phyloP scores from a whole-genome alignment of 768 basidiomycete genomes.

The Daedaleopsis sinensis region DNA sequence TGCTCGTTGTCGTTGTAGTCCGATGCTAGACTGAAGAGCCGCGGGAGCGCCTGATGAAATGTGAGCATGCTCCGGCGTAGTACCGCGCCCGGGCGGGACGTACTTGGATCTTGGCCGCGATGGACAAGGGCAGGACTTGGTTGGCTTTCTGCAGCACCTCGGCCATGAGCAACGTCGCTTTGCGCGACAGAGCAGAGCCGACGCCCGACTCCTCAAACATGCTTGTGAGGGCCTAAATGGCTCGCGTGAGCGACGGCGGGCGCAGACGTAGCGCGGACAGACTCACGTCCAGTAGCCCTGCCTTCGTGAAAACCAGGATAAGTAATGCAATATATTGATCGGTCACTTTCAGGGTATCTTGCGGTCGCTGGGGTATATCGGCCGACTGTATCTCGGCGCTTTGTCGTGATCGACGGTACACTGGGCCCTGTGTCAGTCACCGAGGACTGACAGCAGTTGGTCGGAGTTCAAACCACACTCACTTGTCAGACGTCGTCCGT shows the following conservation, averaged over 20 bases:
- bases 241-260: not conserved
- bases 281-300: conserved; percentile 86
- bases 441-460: not conserved
- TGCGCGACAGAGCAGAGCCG: conserved; percentile 76
- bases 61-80: not conserved
- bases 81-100: conserved; percentile 9
- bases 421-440: conserved; percentile 34
- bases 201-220: conserved; percentile 83
- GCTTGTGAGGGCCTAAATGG: conserved; percentile 70
- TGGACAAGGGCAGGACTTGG: conserved; percentile 75
- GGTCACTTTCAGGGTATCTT: conserved; percentile 75
- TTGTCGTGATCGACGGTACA: conserved; percentile 59
- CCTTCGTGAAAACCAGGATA: conserved; percentile 80
- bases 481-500: conserved; percentile 88
- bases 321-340: conserved; percentile 93
- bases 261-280: not conserved
- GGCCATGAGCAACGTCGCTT: conserved; percentile 89
- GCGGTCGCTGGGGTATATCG: conserved; percentile 38
- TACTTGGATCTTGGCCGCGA: conserved; percentile 87
- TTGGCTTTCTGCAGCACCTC: conserved; percentile 91
- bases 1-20: conserved; percentile 78
- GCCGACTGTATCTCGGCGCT: conserved; percentile 20
- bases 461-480: conserved; percentile 25
- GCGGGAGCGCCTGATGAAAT: conserved; percentile 67
- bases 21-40: conserved; percentile 82